Evolutionary conservation across 2,329 filamentous ascomycete genomes (phyloP), one percentile per base, ranked within the genome.

Genomic region (Knoxdaviesia capensis): DNA sequence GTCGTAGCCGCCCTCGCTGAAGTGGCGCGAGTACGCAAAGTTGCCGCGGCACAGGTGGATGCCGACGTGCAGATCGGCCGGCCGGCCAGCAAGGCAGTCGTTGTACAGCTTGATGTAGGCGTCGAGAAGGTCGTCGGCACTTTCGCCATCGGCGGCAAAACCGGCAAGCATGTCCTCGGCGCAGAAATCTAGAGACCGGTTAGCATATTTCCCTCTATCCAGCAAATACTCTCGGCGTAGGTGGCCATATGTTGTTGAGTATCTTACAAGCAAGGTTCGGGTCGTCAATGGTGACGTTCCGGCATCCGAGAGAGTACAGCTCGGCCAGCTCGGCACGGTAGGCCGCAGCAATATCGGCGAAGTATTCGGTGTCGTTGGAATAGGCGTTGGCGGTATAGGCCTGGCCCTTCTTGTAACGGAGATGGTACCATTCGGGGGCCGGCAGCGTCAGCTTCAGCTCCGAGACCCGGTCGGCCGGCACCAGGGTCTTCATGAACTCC

Each of bases 41-140:
- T 80, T 80, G 40, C 69, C 69, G 6, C 69, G 69, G 66, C 81
- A 86, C 41, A 86, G 64, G 54, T 87, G 82, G 10, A 87, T 76
- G 38, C 81, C 81, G 3, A 82, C 68, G 57, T 85, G 80, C 65
- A 86, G 71, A 53, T 86, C 80, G 2, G 64, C 55, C 0, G 80
- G 78, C 1, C 73, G 61, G 50, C 71, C 69, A 51, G 65, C 61
- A 52, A 83, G 66, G 51, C 68, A 73, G 56, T 80, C 75, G 55
- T 86, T 86, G 65, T 86, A 86, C 48, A 83, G 71, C 46, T 69
- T 65, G 55, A 87, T 80, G 59, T 87, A 87, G 31, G 77, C 71
- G 50, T 83, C 77, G 28, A 87, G 69, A 38, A 84, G 73, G 49
- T 77, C 74, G 39, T 82, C 47, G 6, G 42, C 41, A 3, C 85